Conservation (phyloP, 805 yeast genomes). For the Starmerella etchellsii region DNA sequence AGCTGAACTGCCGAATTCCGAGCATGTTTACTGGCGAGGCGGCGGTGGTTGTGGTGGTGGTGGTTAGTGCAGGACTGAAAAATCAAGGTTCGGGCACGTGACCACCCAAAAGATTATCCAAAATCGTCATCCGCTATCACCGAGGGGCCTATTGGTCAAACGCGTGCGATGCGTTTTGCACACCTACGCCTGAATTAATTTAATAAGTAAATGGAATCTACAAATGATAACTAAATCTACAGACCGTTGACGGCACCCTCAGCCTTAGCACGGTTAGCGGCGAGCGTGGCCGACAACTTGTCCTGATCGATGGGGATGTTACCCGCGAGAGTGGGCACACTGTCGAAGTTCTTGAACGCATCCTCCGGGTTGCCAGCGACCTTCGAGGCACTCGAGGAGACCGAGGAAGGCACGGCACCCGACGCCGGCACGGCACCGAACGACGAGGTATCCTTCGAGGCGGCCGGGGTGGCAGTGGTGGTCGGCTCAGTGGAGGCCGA, state of each 20-base stretch:
- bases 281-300: constrained; percentile 12
- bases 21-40: too few species aligned
- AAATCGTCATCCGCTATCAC: too few species aligned
- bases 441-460: background rate
- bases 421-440: constrained; percentile 13
- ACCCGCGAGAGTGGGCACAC: constrained; percentile 27
- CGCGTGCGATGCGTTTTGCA: too few species aligned
- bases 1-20: constrained; percentile 3
- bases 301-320: constrained; percentile 23
- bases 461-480: background rate
- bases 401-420: background rate
- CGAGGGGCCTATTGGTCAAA: too few species aligned
- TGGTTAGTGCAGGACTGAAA: too few species aligned
- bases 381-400: background rate
- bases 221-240: too few species aligned
- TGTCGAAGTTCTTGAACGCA: constrained; percentile 18
- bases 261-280: constrained; percentile 15
- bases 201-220: too few species aligned
- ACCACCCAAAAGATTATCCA: background rate
- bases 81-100: too few species aligned
- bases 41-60: too few species aligned
- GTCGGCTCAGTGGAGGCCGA: constrained; percentile 17
- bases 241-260: constrained; percentile 8
- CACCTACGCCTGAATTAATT: too few species aligned
- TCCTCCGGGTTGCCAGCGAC: constrained; percentile 14